Evolutionary conservation across 2,329 filamentous ascomycete species (phyloP), one percentile per base, ranked within the genome.

Genomic region (Macrophomina pseudophaseolina): DNA sequence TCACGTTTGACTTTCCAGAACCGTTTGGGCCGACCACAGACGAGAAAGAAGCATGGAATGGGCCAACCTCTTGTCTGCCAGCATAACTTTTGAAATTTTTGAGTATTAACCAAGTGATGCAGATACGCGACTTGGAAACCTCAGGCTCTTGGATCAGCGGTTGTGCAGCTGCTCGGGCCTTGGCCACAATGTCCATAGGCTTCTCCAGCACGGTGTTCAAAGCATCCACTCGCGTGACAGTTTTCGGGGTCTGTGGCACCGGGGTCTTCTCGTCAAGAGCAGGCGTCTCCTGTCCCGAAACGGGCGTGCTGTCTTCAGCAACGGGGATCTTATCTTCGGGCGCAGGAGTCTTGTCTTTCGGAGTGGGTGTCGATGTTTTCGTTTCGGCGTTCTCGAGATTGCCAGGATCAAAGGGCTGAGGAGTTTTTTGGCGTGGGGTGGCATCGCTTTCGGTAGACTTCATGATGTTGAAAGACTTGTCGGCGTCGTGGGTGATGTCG

Each of bases 11-110:
- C 78, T 99, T 99, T 67, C 95, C 95, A 9, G 95, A 99, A 68
- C 95, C 95, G 77, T 99, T 99, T 59, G 96, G 95, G 0, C 95
- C 96, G 9, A 99, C 95, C 2, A 99, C 95, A 0, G 95, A 97
- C 1, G 95, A 97, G 80, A 99, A 99, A 0, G 95, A 99, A 1
- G 92, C 87, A 77, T 99, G 95, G 78, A 99, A 99, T 0, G 95
- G 95, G 0, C 95, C 95, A 67, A 99, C 95, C 80, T 97, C 91
- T 78, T 99, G 95, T 69, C 91, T 86, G 4, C 95, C 95, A 16
- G 95, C 95, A 77, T 99, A 99, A 82, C 94, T 98, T 83, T 99
- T 99, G 87, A 99, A 99, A 80, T 99, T 99, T 71, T 88, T 96
- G 72, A 99, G 85, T 68, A 97, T 89, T 58, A 99, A 84, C 76